phyloP scores from a whole-genome alignment of 768 basidiomycete species.

The Lentinus tigrinus region DNA sequence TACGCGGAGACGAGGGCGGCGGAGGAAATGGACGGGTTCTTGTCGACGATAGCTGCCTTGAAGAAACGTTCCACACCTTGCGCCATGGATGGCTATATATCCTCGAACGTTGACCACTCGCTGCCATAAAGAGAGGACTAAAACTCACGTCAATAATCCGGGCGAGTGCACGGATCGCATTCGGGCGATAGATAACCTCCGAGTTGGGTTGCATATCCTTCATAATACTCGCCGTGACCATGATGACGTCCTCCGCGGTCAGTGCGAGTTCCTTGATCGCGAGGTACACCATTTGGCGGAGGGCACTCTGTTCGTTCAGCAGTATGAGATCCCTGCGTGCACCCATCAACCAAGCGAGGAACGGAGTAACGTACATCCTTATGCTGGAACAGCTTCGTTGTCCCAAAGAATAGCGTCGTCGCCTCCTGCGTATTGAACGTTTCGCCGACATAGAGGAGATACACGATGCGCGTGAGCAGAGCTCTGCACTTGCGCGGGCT shows the following conservation, averaged over 20 bases:
- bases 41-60: conserved; percentile 98
- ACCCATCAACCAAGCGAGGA: not conserved
- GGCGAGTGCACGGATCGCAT: conserved; percentile 94
- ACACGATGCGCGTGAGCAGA: conserved; percentile 93
- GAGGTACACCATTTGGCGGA: conserved; percentile 97
- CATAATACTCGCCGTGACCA: conserved; percentile 99
- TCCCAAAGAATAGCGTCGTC: conserved; percentile 97
- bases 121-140: not conserved
- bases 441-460: conserved; percentile 95
- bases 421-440: conserved; percentile 94
- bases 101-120: not conserved
- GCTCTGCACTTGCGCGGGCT: conserved; percentile 96
- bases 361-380: conserved; percentile 78
- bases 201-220: conserved; percentile 99
- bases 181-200: conserved; percentile 97
- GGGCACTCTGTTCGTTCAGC: conserved; percentile 62
- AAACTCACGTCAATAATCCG: conserved; percentile 92
- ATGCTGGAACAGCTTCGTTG: conserved; percentile 98
- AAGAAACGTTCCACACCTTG: conserved; percentile 99
- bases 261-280: conserved; percentile 96
- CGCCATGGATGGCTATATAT: conserved; percentile 91
- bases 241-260: conserved; percentile 98
- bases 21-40: conserved; percentile 91
- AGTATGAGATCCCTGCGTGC: not conserved
- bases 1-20: conserved; percentile 97